Evolutionary conservation across 108 stramenopile genomes (phyloP).

Genomic region (Schizochytrium sp.): DNA sequence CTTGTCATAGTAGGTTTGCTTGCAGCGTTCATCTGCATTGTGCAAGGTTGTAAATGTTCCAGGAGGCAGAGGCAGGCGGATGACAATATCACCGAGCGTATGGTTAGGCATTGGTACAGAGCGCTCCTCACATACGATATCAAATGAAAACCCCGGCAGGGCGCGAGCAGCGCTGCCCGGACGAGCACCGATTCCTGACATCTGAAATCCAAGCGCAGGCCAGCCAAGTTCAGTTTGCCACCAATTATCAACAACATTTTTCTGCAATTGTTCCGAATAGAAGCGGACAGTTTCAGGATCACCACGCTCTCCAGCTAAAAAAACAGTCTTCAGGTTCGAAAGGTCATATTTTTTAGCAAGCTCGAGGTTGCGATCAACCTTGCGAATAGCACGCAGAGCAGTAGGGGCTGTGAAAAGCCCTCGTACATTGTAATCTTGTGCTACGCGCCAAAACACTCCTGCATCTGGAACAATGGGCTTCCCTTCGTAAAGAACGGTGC

Average conservation of each 20-base stretch:
- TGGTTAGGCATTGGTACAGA: constrained; percentile 34
- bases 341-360: constrained; percentile 70
- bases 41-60: constrained; percentile 80
- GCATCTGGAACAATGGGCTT: constrained; percentile 87
- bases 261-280: constrained; percentile 70
- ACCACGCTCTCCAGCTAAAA: constrained; percentile 82
- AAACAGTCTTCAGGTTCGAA: constrained; percentile 71
- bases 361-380: constrained; percentile 70
- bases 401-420: constrained; percentile 84
- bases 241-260: constrained; percentile 78
- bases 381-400: constrained; percentile 82
- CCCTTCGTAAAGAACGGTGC: constrained; percentile 83
- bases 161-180: constrained; percentile 39
- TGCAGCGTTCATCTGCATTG: constrained; percentile 77
- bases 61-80: constrained; percentile 83
- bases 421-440: constrained; percentile 79
- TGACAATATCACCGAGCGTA: constrained; percentile 75
- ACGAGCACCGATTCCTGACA: background rate
- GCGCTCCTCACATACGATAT: background rate
- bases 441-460: constrained; percentile 81
- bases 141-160: constrained; percentile 70
- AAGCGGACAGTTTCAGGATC: constrained; percentile 83
- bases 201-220: constrained; percentile 68
- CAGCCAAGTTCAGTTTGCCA: constrained; percentile 83
- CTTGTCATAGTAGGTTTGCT: constrained; percentile 73